Base-by-base conservation (phyloP, 169 alveolate species). In the Nephromyces sp. region DNA sequence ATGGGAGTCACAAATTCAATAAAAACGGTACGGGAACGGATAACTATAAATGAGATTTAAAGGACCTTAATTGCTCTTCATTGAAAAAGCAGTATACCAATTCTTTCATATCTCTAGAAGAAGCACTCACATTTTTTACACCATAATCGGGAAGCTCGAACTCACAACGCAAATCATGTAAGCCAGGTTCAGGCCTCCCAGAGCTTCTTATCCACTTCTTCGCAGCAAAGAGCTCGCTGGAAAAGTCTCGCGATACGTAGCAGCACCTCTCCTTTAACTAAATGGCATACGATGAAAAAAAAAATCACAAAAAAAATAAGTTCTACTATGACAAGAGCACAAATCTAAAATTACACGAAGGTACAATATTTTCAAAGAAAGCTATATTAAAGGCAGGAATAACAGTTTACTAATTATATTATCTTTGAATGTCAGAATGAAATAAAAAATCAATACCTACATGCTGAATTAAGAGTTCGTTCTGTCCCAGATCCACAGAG, bases 391-490 rank as follows among this genome's bases (percentile, higher is more conserved):
- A 53, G 15, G 6, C 2, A 4, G 35, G 4, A 21, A n/a, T 30
- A 8, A 28, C n/a, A 4, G 30, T 3, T 8, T 22, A 29, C 3
- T 2, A 3, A 6, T 15, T 3, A 15, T n/a, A 21, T 52, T 63
- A 4, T 2, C 15, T 15, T n/a, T 21, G 29, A 15, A 62, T 15
- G 68, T 15, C 15, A 15, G 15, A 8, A 62, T 53, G 53, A 15
- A 8, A 15, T 15, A 8, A 62, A 15, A 62, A 15, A 15, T 53
- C n/a, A n/a, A 15, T 8, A n/a, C 69, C 30, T 52, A 61, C 82
- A 61, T 86, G 90, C 70, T 89, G 93, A 1, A 86, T 90, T 15
- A 89, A 76, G 30, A 89, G 79, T 71, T 89, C 94, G 77, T 89
- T 89, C 62, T 84, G 86, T 74, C 87, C 92, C 68, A 89, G 71